Base-by-base conservation (phyloP, 192 early-diverging fungal species). In the Dimargaris cristalligena region DNA sequence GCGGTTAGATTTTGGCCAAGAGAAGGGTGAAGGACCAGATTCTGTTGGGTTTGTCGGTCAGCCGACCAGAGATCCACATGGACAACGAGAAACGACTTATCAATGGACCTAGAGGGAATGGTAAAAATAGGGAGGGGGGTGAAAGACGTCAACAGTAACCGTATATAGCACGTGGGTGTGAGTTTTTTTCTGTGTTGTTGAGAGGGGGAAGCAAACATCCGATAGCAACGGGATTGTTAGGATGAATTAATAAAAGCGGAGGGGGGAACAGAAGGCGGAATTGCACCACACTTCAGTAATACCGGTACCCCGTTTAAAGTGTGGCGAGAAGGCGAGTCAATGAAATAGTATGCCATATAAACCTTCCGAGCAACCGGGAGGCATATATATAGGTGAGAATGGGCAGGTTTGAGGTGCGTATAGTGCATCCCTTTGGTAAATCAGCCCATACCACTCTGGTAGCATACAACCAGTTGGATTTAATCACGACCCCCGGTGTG, bases 51-150 rank as follows among this genome's bases (percentile, higher is more conserved):
- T 6, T 41, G 34, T 23, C 45, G 59, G 34, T 78, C 73, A 18
- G 68, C 72, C 18, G 66, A 65, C 64, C 74, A 78, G n/a, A 72
- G 65, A 34, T 78, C 76, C 4, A 68, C 71, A 20, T 74, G 54
- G 9, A 72, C 72, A 26, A 78, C 65, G 46, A 63, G 71, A 56
- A 78, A 78, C 20, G 71, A 74, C 31, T 67, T 65, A 49, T 78
- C 71, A 41, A 74, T 58, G 22, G 69, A 61, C 20, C 76, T 78
- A 61, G 51, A 29, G 16, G 1, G 23, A 52, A 9, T 44, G 18
- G 41, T 35, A 22, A 59, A n/a, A 52, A 52, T 14, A 49, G 16
- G 61, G 18, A 30, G 44, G 60, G 41, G 14, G 29, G 33, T 10
- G 9, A 34, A 26, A 4, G n/a, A 46, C 38, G 38, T 28, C 16